Conservation (phyloP, 1,284 basidiomycete genomes). For the Irpex rosettiformis region DNA sequence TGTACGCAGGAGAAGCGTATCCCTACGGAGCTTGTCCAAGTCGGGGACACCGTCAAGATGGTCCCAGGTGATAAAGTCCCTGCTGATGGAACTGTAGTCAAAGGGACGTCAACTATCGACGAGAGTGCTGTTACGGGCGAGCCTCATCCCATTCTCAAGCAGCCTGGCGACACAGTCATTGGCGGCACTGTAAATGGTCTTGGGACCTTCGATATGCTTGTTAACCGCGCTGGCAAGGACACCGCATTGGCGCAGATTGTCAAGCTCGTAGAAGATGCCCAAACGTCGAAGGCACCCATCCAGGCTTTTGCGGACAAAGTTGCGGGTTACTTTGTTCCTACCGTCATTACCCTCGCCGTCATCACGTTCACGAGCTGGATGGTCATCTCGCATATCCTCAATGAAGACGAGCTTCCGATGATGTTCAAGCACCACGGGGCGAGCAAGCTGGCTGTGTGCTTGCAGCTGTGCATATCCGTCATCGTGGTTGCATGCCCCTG, state of each 20-base stretch:
- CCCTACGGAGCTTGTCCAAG: slow-evolving; percentile 91
- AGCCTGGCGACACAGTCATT: slow-evolving; percentile 80
- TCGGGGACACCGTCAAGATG: slow-evolving; percentile 91
- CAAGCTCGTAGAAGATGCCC: slow-evolving; percentile 94
- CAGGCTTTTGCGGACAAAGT: slow-evolving; percentile 95
- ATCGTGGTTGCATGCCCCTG: slow-evolving; percentile 99
- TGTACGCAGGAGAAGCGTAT: slow-evolving; percentile 87
- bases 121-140: slow-evolving; percentile 99
- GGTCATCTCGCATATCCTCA: slow-evolving; percentile 64
- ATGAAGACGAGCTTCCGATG: slow-evolving; percentile 63
- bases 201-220: slow-evolving; percentile 93
- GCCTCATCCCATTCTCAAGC: slow-evolving; percentile 87
- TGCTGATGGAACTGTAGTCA: slow-evolving; percentile 89
- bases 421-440: slow-evolving; percentile 85
- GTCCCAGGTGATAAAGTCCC: slow-evolving; percentile 97
- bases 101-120: slow-evolving; percentile 87
- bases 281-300: slow-evolving; percentile 97
- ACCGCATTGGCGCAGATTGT: slow-evolving; percentile 97
- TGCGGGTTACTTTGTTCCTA: slow-evolving; percentile 94
- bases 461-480: slow-evolving; percentile 97
- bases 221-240: slow-evolving; percentile 94
- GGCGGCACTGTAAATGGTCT: slow-evolving; percentile 97
- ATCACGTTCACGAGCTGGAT: slow-evolving; percentile 89
- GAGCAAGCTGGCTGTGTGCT: slow-evolving; percentile 86
- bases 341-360: slow-evolving; percentile 80